Base-by-base conservation (phyloP, 495 filamentous ascomycete species). In the Parmelia sp. region DNA sequence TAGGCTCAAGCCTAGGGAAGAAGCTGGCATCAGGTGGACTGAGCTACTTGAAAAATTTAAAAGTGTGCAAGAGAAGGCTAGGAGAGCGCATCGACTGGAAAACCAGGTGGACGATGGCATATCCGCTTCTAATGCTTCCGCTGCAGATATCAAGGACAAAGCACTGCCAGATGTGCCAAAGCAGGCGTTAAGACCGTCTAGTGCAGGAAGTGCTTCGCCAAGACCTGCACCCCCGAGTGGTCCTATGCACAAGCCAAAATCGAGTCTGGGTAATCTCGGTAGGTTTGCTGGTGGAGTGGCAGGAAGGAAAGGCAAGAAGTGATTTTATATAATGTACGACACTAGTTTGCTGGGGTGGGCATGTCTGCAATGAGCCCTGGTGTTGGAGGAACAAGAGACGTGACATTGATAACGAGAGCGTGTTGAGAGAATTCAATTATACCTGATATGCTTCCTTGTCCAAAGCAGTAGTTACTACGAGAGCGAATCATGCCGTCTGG, bases 21-120 rank as follows among this genome's bases (percentile, higher is more conserved):
- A 96, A 58, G 86, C 85, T 47, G 83, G 82, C 53, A 94, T 98
- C 71, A 86, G 87, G 58, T 99, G 94, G 94, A 83, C 82, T 19
- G 95, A 99, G 64, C 83, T 99, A 23, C 84, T 99, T n/a, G 94
- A 97, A 63, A 97, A 96, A 71, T 99, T 97, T 74, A 89, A 88
- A 66, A 79, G 78, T 29, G 91, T 93, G 25, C 94, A 99, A 71
- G 95, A 99, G 64, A 84, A 83, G 37, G 88, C 90, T 31, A 79
- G 86, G 36, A 74, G 83, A 59, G 67, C 79, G 21, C 80, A 84
- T 66, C 75, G 80, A 39, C 69, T 44, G 51, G 65, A 68, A 25
- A 61, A 59, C 31, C 68, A 71, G 27, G 64, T 64, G 67, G 72
- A 15, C 56, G 71, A 27, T 70, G 71, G 45, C 69, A 77, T 27